Percentiles rank a stretch among this genome's conserved stretches.
phyloP scores from a whole-genome alignment of 164 flowering plant genomes.

The Chimonanthus salicifolius region DNA sequence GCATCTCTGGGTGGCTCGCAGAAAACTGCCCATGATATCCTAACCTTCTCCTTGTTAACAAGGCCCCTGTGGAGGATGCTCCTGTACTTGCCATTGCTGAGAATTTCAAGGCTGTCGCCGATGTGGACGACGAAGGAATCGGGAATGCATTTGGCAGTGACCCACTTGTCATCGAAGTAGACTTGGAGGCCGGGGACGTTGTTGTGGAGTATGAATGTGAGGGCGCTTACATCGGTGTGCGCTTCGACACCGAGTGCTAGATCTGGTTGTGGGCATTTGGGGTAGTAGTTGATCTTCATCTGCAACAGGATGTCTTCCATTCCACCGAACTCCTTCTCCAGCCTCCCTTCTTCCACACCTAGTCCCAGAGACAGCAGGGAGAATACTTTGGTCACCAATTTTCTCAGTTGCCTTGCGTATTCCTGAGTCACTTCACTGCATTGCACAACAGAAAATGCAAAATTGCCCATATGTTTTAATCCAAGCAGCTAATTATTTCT shows the following conservation, averaged over 20 bases:
- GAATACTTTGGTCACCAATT: constrained; percentile 54
- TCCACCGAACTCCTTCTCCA: constrained; percentile 83
- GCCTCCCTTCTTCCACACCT: constrained; percentile 69
- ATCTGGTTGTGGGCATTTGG: constrained; percentile 92
- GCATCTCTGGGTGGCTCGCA: constrained; percentile 91
- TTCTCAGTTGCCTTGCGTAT: constrained; percentile 51
- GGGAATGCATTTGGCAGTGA: constrained; percentile 88
- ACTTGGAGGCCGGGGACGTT: constrained; percentile 94
- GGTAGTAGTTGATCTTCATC: constrained; percentile 93
- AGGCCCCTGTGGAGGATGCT: constrained; percentile 87
- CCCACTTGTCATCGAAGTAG: constrained; percentile 64
- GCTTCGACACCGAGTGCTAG: constrained; percentile 92
- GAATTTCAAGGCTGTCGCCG: constrained; percentile 83
- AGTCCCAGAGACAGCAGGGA: constrained; percentile 55
- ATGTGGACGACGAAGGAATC: constrained; percentile 80
- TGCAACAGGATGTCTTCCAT: constrained; percentile 68
- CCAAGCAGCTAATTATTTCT: no score
- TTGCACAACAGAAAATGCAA: no score
- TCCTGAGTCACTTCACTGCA: constrained; percentile 63
- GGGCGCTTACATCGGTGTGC: constrained; percentile 83
- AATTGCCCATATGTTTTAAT: no score
- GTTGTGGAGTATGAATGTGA: constrained; percentile 92
- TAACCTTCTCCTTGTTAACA: constrained; percentile 91
- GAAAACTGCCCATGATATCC: constrained; percentile 95
- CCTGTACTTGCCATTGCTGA: constrained; percentile 85